Evolutionary conservation across 352 stramenopile species (phyloP).

Genomic region (Phytophthora nicotianae): DNA sequence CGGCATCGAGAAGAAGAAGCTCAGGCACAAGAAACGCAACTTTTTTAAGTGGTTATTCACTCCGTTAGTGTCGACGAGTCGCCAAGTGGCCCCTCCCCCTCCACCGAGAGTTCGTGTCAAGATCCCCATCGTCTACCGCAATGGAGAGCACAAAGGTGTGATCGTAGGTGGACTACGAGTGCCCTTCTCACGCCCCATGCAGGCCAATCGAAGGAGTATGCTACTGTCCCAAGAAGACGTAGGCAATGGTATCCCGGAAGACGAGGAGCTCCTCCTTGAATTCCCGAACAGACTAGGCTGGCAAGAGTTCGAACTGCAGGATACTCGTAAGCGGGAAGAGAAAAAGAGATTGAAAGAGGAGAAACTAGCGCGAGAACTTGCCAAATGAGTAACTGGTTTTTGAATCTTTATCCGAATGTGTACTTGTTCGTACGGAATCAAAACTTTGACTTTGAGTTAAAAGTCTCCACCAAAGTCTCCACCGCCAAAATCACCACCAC

Average conservation of each 20-base stretch:
- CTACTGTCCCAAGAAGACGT: conserved; percentile 22
- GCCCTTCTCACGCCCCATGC: conserved; percentile 40
- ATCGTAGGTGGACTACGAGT: conserved; percentile 33
- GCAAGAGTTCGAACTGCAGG: conserved; percentile 11
- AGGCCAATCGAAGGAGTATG: conserved; percentile 26
- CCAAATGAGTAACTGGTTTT: conserved; percentile 23
- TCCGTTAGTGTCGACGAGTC: conserved; percentile 24
- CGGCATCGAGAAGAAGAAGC: conserved; percentile 10
- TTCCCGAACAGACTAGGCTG: conserved; percentile 28
- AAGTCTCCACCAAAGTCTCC: conserved; percentile 57
- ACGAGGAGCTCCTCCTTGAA: conserved; percentile 16
- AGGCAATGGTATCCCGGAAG: conserved; percentile 27
- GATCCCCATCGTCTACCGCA: conserved; percentile 37
- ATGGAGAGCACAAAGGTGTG: conserved; percentile 36
- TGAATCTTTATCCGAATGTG: conserved; percentile 19
- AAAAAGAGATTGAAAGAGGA: conserved; percentile 27
- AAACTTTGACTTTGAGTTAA: conserved; percentile 18
- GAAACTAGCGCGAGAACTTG: conserved; percentile 28
- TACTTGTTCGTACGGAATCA: conserved; percentile 12
- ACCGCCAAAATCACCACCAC: conserved; percentile 34
- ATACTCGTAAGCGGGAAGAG: conserved; percentile 14
- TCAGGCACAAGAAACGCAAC: conserved; percentile 26
- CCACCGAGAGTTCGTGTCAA: conserved; percentile 32
- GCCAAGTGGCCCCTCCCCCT: conserved; percentile 19
- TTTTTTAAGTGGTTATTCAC: conserved; percentile 37